phyloP scores from a whole-genome alignment of 2,329 filamentous ascomycete genomes.

The Aspergillus sp. region DNA sequence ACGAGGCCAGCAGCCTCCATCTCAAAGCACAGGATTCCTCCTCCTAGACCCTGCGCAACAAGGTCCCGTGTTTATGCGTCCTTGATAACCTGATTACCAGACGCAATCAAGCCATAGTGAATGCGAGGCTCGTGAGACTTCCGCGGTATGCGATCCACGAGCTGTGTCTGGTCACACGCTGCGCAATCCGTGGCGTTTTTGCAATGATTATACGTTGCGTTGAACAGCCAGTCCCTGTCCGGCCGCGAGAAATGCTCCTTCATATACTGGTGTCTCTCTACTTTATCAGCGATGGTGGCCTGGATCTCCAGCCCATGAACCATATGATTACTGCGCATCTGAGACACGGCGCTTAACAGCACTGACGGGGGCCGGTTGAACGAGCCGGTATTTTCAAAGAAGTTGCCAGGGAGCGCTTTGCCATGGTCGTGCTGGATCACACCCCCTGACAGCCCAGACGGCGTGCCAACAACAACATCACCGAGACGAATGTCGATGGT shows the following conservation, averaged over 20 bases:
- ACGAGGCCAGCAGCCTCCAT: too few relatives aligned
- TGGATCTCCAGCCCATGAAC: too few relatives aligned
- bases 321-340: background rate
- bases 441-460: background rate
- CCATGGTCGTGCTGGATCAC: background rate
- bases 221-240: background rate
- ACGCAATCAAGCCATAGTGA: background rate
- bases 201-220: background rate
- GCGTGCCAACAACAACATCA: background rate
- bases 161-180: background rate
- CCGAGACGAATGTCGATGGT: background rate
- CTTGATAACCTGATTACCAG: slow-evolving; percentile 8
- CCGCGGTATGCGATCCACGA: background rate
- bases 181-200: too few relatives aligned
- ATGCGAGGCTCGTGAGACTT: too few relatives aligned
- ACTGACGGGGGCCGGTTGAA: background rate
- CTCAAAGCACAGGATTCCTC: background rate
- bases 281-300: background rate
- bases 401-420: background rate
- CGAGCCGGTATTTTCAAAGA: background rate
- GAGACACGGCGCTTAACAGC: background rate
- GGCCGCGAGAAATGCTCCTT: background rate
- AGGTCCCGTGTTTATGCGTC: background rate
- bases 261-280: background rate
- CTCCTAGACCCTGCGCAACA: background rate